phyloP scores from a whole-genome alignment of 2,329 filamentous ascomycete genomes.

The Aureobasidium sp. region DNA sequence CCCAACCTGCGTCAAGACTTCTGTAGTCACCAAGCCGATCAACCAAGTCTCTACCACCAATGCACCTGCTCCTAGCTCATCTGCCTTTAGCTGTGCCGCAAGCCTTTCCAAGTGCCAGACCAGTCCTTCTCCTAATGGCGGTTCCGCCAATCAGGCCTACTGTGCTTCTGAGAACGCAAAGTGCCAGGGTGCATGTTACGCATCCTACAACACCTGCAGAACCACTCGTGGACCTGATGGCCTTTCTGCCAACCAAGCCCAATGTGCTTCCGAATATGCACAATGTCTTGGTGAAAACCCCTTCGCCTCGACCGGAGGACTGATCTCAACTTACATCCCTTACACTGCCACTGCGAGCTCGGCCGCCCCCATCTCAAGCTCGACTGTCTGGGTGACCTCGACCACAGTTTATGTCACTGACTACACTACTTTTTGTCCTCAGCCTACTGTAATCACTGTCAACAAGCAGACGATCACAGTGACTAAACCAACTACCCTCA shows the following conservation, averaged over 20 bases:
- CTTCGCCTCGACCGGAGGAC: neutral
- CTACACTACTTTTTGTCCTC: slow-evolving; percentile 12
- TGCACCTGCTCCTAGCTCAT: slow-evolving; percentile 1
- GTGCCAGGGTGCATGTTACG: slow-evolving; percentile 16
- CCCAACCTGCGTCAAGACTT: neutral
- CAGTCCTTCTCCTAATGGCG: neutral
- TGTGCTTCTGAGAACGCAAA: neutral
- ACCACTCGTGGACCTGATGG: neutral
- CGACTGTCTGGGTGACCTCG: neutral
- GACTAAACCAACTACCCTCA: slow-evolving; percentile 12
- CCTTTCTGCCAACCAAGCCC: slow-evolving; percentile 2
- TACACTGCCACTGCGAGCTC: neutral
- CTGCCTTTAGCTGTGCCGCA: neutral
- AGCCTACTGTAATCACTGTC: slow-evolving; percentile 9
- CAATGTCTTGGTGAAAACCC: slow-evolving; percentile 10
- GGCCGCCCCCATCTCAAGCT: neutral
- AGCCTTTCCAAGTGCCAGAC: no score
- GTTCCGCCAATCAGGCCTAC: neutral
- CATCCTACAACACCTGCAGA: slow-evolving; percentile 10
- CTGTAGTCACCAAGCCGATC: neutral
- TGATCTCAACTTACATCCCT: slow-evolving; percentile 10
- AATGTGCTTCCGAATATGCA: neutral
- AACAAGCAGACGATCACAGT: slow-evolving; percentile 13
- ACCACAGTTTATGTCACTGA: slow-evolving; percentile 4
- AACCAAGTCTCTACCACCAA: neutral